phyloP scores from a whole-genome alignment of 2,329 filamentous ascomycete species.

The Graphilbum sp. region DNA sequence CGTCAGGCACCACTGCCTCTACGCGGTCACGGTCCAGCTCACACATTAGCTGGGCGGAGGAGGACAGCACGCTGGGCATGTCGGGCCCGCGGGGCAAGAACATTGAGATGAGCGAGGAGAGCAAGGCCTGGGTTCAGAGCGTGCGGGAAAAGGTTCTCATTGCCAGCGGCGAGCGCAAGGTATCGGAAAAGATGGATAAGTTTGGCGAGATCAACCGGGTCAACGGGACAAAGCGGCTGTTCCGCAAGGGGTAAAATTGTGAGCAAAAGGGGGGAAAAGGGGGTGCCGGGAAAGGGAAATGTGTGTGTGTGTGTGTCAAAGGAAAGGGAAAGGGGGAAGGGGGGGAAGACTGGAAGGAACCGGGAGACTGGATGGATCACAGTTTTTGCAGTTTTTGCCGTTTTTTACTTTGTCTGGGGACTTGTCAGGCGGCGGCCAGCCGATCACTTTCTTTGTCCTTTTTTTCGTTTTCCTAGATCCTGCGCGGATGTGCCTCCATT shows the following conservation, averaged over 20 bases:
- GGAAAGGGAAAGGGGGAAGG: neutral
- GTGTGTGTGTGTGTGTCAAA: too few relatives aligned
- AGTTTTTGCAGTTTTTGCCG: too few relatives aligned
- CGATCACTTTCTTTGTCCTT: too few relatives aligned
- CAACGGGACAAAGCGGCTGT: slow-evolving; percentile 57
- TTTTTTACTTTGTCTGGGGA: too few relatives aligned
- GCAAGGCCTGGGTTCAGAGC: slow-evolving; percentile 64
- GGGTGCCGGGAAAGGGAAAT: neutral
- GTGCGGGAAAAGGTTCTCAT: slow-evolving; percentile 66
- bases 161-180: slow-evolving; percentile 42
- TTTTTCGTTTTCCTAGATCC: too few relatives aligned
- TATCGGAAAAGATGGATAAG: slow-evolving; percentile 18
- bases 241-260: slow-evolving; percentile 22
- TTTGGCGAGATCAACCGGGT: slow-evolving; percentile 59
- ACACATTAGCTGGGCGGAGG: slow-evolving; percentile 36
- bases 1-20: slow-evolving; percentile 27
- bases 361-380: too few relatives aligned
- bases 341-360: too few relatives aligned
- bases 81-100: slow-evolving; percentile 52
- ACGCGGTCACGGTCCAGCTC: slow-evolving; percentile 34
- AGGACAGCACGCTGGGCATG: slow-evolving; percentile 45
- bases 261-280: neutral
- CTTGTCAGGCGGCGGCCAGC: too few relatives aligned
- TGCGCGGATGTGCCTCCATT: too few relatives aligned
- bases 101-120: slow-evolving; percentile 53